Evolutionary conservation across 805 yeast species (phyloP).

Genomic region (Candida gorgasii): DNA sequence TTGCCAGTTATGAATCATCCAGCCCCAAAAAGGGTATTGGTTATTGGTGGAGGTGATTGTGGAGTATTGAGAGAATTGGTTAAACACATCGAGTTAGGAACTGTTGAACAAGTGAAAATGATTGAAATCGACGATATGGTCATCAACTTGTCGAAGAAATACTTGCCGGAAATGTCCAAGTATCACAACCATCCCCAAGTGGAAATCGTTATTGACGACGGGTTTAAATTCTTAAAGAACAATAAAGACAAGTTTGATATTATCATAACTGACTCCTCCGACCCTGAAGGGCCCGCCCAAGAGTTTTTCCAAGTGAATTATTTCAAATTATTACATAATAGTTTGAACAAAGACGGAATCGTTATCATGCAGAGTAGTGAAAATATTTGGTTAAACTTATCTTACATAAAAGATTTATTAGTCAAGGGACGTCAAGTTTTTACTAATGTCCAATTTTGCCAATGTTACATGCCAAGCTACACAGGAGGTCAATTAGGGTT

Average conservation of each 20-base stretch:
- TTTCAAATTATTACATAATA: constrained; percentile 64
- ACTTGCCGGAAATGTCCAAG: constrained; percentile 74
- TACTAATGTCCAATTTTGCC: constrained; percentile 62
- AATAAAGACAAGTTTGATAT: constrained; percentile 61
- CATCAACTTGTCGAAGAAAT: constrained; percentile 67
- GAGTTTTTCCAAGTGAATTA: constrained; percentile 79
- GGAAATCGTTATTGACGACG: constrained; percentile 71
- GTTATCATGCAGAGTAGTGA: constrained; percentile 80
- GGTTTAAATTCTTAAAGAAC: constrained; percentile 68
- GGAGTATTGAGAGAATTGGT: constrained; percentile 89
- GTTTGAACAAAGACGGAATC: constrained; percentile 63
- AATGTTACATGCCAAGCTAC: constrained; percentile 83
- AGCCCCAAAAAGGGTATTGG: constrained; percentile 72
- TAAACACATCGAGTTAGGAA: constrained; percentile 57
- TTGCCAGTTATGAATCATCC: constrained; percentile 78
- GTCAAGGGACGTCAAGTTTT: constrained; percentile 56
- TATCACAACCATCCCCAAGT: constrained; percentile 66
- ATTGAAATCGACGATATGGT: constrained; percentile 91
- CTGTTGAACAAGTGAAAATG: constrained; percentile 64
- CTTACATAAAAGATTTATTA: constrained; percentile 49
- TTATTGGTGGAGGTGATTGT: constrained; percentile 96
- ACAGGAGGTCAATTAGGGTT: constrained; percentile 88
- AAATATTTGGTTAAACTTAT: constrained; percentile 71
- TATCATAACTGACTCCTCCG: constrained; percentile 88
- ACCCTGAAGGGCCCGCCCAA: constrained; percentile 95